Base-by-base conservation (phyloP, 805 yeast genomes). In the Jamesozyma hellenica region DNA sequence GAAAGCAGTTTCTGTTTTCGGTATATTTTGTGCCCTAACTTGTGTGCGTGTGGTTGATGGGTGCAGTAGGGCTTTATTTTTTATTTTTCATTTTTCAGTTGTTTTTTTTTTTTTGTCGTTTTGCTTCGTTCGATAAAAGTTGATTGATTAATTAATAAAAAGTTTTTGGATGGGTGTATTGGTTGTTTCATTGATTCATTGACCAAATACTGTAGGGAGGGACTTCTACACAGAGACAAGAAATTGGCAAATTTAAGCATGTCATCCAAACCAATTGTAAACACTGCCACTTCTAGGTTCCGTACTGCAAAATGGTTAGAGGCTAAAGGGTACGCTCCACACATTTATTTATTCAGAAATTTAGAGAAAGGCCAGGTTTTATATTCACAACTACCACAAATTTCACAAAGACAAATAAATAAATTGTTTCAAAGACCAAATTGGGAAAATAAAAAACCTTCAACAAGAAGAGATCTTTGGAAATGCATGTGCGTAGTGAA, bases 361-460 rank as follows among this genome's bases (percentile, higher is more conserved):
- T 62, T 85, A 36, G 92, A 85, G 64, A 71, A 82, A 31, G 96
- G 96, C 4, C 96, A 88, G 66, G 94, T 87, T 15, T 62, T 85
- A 10, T 88, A 86, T 60, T 79, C 95, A 5, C 96, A 88, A 63
- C 73, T 82, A 11, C 92, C 95, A 30, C 17, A 38, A 10, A 25
- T 39, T 9, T 42, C 56, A 2, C 53, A 49, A 28, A 44, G 68
- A 32, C 82, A 82, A 58, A 77, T 84, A 45, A 74, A 77, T 43
- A 69, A 65, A 45, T 43, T 48, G 32, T 85, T 82, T 59, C 72
- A 71, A 46, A 71, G 84, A 55, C 94, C 95, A 34, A 84, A 86
- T 67, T 84, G 95, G 94, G 82, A 84, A 56, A 86, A 88, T 67
- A 71, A 82, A 53, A 74, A 72, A 51, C 96, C 96, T 4, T 66